Conservation (phyloP, 1,139 yeast genomes). For the Pneumocystis canis region DNA sequence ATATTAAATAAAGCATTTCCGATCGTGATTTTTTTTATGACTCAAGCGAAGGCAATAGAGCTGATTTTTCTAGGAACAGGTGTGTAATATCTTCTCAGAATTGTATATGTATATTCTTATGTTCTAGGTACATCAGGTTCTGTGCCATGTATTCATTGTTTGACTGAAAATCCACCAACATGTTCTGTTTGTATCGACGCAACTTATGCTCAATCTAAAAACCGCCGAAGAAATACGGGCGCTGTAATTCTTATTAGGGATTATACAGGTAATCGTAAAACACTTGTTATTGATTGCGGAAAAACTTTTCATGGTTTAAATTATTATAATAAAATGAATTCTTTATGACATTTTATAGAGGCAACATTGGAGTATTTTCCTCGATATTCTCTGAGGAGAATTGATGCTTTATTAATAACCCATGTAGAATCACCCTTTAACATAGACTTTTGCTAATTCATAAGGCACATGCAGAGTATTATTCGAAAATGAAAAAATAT, state of each 20-base stretch:
- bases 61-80: slow-evolving; percentile 13
- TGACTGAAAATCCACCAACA: slow-evolving; percentile 8
- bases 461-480: slow-evolving; percentile 1
- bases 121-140: slow-evolving; percentile 7
- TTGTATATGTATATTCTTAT: neutral
- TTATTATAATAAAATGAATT: neutral
- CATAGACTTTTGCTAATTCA: neutral
- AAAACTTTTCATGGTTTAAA: slow-evolving; percentile 10
- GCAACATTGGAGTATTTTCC: slow-evolving; percentile 11
- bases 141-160: slow-evolving; percentile 11
- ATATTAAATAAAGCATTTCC: neutral
- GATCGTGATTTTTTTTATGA: neutral
- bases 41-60: neutral
- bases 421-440: slow-evolving; percentile 9
- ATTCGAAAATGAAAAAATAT: neutral
- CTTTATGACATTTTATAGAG: slow-evolving; percentile 1
- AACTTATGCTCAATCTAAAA: slow-evolving; percentile 9
- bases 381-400: slow-evolving; percentile 6
- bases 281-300: slow-evolving; percentile 13
- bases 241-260: slow-evolving; percentile 5
- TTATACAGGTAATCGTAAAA: neutral
- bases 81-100: neutral
- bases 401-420: slow-evolving; percentile 12
- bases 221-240: slow-evolving; percentile 11
- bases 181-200: slow-evolving; percentile 12